Evolutionary conservation across 257 asterid genomes (phyloP).

Genomic region (Jacaranda copaia): DNA sequence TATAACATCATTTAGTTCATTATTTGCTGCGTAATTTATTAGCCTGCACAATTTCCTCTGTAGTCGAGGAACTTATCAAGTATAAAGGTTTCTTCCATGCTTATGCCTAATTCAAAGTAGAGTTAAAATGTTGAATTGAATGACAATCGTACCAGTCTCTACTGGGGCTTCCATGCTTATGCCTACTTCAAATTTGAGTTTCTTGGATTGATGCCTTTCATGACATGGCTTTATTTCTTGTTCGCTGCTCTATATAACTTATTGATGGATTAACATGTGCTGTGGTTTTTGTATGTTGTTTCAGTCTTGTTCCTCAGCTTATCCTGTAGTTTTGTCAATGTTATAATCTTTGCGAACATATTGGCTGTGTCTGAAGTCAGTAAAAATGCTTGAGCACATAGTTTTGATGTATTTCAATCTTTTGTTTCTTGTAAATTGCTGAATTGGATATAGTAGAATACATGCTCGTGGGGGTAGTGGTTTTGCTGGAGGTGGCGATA

Average conservation of each 20-base stretch:
- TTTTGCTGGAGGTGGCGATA: too few species aligned
- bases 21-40: neutral
- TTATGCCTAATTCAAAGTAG: too few species aligned
- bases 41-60: neutral
- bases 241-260: neutral
- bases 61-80: neutral
- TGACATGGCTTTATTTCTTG: too few species aligned
- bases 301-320: neutral
- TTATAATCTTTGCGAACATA: too few species aligned
- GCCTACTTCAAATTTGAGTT: too few species aligned
- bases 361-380: neutral
- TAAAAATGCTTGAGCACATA: too few species aligned
- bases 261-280: neutral
- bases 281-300: neutral
- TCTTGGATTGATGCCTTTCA: too few species aligned
- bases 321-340: too few species aligned
- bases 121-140: neutral
- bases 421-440: conserved; percentile 31
- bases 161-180: neutral
- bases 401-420: conserved; percentile 33
- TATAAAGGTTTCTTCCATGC: neutral
- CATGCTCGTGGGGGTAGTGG: too few species aligned
- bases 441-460: too few species aligned
- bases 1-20: neutral
- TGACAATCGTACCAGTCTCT: too few species aligned